Evolutionary conservation across 805 yeast genomes (phyloP).

Genomic region (Candida krabiensis): DNA sequence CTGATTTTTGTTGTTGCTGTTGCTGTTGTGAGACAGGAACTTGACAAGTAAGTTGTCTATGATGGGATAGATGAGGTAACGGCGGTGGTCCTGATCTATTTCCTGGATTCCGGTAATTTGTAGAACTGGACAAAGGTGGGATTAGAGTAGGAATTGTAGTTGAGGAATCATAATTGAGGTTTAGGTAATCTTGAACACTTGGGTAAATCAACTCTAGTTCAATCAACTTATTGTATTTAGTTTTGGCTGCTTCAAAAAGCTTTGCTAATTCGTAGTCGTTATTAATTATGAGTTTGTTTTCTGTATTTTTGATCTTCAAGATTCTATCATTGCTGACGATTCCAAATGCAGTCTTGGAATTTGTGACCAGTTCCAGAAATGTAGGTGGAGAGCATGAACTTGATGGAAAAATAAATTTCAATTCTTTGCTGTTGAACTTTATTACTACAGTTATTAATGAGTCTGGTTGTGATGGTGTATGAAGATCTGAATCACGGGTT

Average conservation of each 20-base stretch:
- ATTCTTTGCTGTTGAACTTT: conserved; percentile 50
- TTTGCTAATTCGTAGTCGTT: conserved; percentile 49
- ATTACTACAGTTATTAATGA: conserved; percentile 40
- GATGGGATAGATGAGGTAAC: conserved; percentile 1
- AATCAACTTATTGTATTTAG: conserved; percentile 31
- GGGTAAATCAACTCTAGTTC: conserved; percentile 40
- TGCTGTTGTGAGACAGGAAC: neutral
- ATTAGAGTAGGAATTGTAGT: conserved; percentile 10
- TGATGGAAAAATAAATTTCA: conserved; percentile 66
- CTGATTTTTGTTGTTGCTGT: conserved; percentile 6
- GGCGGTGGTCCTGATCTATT: conserved; percentile 4
- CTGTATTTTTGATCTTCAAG: conserved; percentile 36
- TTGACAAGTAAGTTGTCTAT: neutral
- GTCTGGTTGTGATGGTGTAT: conserved; percentile 21
- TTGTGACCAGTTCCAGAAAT: conserved; percentile 70
- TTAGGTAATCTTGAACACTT: conserved; percentile 28
- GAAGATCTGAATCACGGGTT: neutral
- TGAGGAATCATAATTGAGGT: conserved; percentile 27
- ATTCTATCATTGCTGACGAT: conserved; percentile 39
- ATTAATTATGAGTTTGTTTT: conserved; percentile 33
- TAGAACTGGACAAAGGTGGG: conserved; percentile 4
- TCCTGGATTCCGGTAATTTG: neutral
- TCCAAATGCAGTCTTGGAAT: conserved; percentile 73
- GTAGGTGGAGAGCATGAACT: conserved; percentile 79
- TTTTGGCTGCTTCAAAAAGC: conserved; percentile 33